Base-by-base conservation (phyloP, 2,329 filamentous ascomycete species). In the Neopestalotiopsis rosae region DNA sequence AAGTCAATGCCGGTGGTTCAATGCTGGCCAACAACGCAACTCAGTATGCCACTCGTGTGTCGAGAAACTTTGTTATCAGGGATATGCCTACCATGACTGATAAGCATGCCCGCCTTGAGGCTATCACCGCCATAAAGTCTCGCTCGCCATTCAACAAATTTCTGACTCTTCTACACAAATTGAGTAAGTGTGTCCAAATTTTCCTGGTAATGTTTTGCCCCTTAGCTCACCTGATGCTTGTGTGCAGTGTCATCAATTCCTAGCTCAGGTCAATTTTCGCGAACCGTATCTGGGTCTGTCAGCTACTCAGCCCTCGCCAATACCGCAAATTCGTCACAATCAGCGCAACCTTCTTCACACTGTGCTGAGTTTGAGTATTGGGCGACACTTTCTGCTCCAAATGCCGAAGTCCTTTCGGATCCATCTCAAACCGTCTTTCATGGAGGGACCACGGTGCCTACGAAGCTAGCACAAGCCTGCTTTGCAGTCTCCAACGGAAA, bases 1-100 rank as follows among this genome's bases (percentile, higher is more conserved):
- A n/a, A n/a, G n/a, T n/a, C n/a, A n/a, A n/a, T n/a, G n/a, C n/a
- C n/a, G n/a, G n/a, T n/a, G n/a, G n/a, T n/a, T 6, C 1, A 6
- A 2, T 1, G 7, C 12, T 2, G 0, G 14, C n/a, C 17, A 7
- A 52, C 1, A 24, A 3, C 6, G 3, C 45, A 52, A 2, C 4
- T 10, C 5, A 4, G 6, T 2, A 17, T 20, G 12, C 17, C 13
- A 14, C 4, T 49, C 45, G 45, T 5, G 14, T 14, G 6, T 14
- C 45, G 2, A 14, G 14, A 20, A 2, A 17, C 5, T 49, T 6
- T 6, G 5, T 7, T 3, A 6, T 0, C 5, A 5, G 20, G n/a
- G 45, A 49, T 7, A n/a, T 49, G 1, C 1, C 45, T 7, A 5
- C 17, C 14, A 49, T 49, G 14, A 3, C 24, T 24, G 45, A 6